Percentiles rank a stretch among this genome's conserved stretches.
Evolutionary conservation across 1,139 yeast species (phyloP).

Genomic region (Chernovozyma sophiae-reginae): DNA sequence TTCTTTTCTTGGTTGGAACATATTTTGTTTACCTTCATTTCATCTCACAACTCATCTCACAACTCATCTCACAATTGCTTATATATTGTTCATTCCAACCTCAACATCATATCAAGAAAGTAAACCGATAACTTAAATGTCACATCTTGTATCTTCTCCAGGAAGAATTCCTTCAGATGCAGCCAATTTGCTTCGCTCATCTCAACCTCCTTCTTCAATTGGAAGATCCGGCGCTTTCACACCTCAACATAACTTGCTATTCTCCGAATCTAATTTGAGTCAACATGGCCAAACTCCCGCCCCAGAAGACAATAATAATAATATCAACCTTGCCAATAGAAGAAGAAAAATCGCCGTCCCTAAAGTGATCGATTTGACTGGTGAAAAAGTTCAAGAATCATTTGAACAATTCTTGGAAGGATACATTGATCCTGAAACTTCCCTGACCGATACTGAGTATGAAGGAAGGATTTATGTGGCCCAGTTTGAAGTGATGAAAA

Average conservation of each 20-base stretch:
- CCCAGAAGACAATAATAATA: slow-evolving; percentile 1
- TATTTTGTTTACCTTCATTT: no score
- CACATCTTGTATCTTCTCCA: slow-evolving; percentile 46
- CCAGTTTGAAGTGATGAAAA: slow-evolving; percentile 78
- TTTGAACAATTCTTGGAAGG: slow-evolving; percentile 82
- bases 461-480: slow-evolving; percentile 65
- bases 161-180: slow-evolving; percentile 45
- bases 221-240: slow-evolving; percentile 34
- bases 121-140: no score
- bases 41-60: no score
- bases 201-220: slow-evolving; percentile 43
- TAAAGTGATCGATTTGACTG: slow-evolving; percentile 85
- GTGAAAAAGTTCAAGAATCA: slow-evolving; percentile 88
- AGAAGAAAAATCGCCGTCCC: slow-evolving; percentile 67
- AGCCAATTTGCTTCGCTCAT: slow-evolving; percentile 39
- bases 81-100: no score
- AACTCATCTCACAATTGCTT: no score
- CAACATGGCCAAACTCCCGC: slow-evolving; percentile 17
- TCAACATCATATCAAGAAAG: no score
- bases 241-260: slow-evolving; percentile 17
- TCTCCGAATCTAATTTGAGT: slow-evolving; percentile 16
- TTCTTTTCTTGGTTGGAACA: no score
- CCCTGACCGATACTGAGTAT: slow-evolving; percentile 33
- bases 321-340: slow-evolving; percentile 15
- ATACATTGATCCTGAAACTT: slow-evolving; percentile 40